These are phyloP conservation scores for Capronia epimyces DNA, from an alignment of 2,329 filamentous ascomycete species.

Conservation along the genomic window DNA sequence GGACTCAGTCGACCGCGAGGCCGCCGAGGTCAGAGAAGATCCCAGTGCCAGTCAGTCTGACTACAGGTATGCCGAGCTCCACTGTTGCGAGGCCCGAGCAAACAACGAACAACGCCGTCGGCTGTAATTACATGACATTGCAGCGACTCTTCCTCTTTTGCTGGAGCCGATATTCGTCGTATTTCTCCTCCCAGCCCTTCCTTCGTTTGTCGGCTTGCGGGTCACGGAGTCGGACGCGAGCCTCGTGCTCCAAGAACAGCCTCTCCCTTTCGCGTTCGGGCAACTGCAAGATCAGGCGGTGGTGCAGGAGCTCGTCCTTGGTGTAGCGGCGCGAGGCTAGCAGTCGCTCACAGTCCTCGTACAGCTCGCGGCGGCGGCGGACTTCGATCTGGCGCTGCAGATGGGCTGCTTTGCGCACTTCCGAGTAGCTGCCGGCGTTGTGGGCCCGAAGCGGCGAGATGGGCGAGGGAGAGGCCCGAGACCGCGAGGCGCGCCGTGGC, in stretches of 20 bases:
- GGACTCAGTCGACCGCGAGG: too few relatives aligned
- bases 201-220: not conserved
- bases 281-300: not conserved
- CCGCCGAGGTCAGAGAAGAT: too few relatives aligned
- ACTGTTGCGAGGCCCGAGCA: too few relatives aligned
- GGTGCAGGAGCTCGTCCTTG: not conserved
- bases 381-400: not conserved
- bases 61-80: too few relatives aligned
- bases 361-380: not conserved
- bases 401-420: not conserved
- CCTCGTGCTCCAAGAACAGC: not conserved
- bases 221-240: not conserved
- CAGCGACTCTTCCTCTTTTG: conserved; percentile 3
- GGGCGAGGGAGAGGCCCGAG: not conserved
- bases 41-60: too few relatives aligned
- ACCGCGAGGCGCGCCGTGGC: not conserved
- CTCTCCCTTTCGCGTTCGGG: conserved; percentile 1
- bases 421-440: not conserved
- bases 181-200: not conserved
- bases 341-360: conserved; percentile 5
- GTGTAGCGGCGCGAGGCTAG: conserved; percentile 4
- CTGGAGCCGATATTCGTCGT: too few relatives aligned
- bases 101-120: too few relatives aligned
- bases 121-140: conserved; percentile 3
- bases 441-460: not conserved